Conservation (phyloP, 2,329 filamentous ascomycete species). For the Claviceps quebecensis region DNA sequence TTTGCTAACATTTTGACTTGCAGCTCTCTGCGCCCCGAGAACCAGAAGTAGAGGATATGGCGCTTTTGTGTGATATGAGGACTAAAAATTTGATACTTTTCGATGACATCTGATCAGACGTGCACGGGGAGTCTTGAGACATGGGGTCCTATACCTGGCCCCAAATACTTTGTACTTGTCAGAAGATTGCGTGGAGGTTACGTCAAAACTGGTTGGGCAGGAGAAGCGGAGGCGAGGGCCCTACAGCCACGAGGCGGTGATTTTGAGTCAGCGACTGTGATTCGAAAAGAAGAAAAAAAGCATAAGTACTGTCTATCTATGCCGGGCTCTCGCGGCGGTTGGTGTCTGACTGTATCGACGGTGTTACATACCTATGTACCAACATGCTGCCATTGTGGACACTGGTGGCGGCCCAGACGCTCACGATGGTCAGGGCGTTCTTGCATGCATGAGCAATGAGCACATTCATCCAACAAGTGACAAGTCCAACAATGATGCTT, state of each 20-base stretch:
- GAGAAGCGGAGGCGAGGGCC: neutral
- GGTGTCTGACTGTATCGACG: no score
- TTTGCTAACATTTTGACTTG: constrained; percentile 2
- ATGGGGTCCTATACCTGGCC: neutral
- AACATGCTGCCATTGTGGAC: no score
- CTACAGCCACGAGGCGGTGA: neutral
- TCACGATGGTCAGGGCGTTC: no score
- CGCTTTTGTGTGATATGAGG: neutral
- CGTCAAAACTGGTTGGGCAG: neutral
- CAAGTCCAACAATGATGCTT: no score
- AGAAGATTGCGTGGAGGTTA: neutral
- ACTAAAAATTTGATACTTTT: neutral
- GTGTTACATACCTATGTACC: no score
- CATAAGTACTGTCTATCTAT: neutral
- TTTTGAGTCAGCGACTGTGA: constrained; percentile 2
- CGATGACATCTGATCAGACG: neutral
- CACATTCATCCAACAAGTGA: no score
- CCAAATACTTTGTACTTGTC: constrained; percentile 1
- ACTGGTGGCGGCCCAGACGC: no score
- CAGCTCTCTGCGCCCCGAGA: constrained; percentile 70
- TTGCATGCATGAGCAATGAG: no score
- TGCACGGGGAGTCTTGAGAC: constrained; percentile 3
- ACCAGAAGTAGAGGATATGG: constrained; percentile 50
- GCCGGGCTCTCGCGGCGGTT: no score
- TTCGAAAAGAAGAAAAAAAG: neutral